phyloP scores from a whole-genome alignment of 352 stramenopile genomes.

The Aphanomyces invadans region DNA sequence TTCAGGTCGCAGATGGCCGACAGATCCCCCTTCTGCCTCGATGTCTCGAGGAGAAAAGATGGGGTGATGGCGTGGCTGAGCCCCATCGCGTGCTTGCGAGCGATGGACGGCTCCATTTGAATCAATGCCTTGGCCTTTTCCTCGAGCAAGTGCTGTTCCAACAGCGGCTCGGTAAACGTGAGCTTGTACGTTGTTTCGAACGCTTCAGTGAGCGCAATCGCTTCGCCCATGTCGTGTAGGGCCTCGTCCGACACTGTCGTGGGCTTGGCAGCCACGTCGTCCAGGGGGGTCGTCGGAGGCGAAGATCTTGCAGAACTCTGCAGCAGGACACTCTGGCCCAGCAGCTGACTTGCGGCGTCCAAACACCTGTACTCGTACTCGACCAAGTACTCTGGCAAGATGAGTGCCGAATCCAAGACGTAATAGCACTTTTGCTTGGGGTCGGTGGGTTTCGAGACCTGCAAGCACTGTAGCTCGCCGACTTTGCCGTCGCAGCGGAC shows the following conservation, averaged over 20 bases:
- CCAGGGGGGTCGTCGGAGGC: background rate
- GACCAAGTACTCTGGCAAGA: slow-evolving; percentile 82
- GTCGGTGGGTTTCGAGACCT: slow-evolving; percentile 31
- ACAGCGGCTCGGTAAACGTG: slow-evolving; percentile 15
- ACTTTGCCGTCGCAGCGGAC: slow-evolving; percentile 23
- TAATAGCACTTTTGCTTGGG: slow-evolving; percentile 65
- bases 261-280: background rate
- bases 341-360: background rate
- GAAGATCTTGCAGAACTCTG: background rate
- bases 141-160: slow-evolving; percentile 25
- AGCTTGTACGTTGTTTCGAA: slow-evolving; percentile 21
- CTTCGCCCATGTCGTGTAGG: slow-evolving; percentile 16
- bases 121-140: slow-evolving; percentile 16
- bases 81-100: slow-evolving; percentile 9
- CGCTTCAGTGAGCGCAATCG: slow-evolving; percentile 8
- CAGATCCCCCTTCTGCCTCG: background rate
- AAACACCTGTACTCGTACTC: slow-evolving; percentile 57
- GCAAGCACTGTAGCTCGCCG: slow-evolving; percentile 46
- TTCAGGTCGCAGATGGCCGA: slow-evolving; percentile 3
- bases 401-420: slow-evolving; percentile 65
- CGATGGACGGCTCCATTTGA: slow-evolving; percentile 20
- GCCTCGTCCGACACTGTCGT: slow-evolving; percentile 19
- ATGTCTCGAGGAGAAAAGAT: background rate
- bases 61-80: background rate
- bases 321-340: too few species aligned